phyloP scores from a whole-genome alignment of 352 stramenopile genomes.

The Pythium sp. region DNA sequence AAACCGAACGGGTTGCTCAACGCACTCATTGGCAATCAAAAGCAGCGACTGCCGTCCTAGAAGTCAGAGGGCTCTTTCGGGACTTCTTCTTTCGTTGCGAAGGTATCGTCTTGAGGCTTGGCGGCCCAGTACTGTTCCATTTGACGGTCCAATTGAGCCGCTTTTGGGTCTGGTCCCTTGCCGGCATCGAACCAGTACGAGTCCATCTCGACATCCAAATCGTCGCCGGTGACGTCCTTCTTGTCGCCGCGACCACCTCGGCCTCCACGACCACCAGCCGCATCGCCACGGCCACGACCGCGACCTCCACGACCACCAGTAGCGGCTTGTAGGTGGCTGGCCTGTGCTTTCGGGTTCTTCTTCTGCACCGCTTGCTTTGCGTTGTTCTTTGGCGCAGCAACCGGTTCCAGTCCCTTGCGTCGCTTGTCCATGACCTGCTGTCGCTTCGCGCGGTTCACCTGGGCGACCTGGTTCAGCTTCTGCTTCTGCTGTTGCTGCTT shows the following conservation, averaged over 20 bases:
- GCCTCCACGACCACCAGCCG: constrained; percentile 27
- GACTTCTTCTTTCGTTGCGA: constrained; percentile 3
- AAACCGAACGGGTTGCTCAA: constrained; percentile 5
- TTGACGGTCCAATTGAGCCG: constrained; percentile 73
- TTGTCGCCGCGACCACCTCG: constrained; percentile 30
- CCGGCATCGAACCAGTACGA: constrained; percentile 86
- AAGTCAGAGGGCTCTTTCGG: constrained; percentile 8
- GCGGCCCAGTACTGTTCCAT: constrained; percentile 90
- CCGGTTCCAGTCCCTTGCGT: constrained; percentile 54
- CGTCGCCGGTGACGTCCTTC: constrained; percentile 59
- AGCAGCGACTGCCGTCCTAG: background rate
- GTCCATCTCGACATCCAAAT: constrained; percentile 88
- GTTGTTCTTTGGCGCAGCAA: constrained; percentile 22
- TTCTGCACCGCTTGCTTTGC: constrained; percentile 34
- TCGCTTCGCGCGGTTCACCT: constrained; percentile 70
- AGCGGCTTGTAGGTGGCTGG: background rate
- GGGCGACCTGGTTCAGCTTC: constrained; percentile 57
- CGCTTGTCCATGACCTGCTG: constrained; percentile 73
- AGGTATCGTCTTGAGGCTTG: constrained; percentile 49
- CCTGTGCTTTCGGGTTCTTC: constrained; percentile 20
- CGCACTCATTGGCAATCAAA: background rate
- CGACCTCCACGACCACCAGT: constrained; percentile 23
- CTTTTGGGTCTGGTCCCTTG: constrained; percentile 86
- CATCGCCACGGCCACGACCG: constrained; percentile 17
- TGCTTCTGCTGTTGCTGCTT: constrained; percentile 57